Evolutionary conservation across 495 filamentous ascomycete genomes (phyloP).

Genomic region (Talaromyces trachyspermus): DNA sequence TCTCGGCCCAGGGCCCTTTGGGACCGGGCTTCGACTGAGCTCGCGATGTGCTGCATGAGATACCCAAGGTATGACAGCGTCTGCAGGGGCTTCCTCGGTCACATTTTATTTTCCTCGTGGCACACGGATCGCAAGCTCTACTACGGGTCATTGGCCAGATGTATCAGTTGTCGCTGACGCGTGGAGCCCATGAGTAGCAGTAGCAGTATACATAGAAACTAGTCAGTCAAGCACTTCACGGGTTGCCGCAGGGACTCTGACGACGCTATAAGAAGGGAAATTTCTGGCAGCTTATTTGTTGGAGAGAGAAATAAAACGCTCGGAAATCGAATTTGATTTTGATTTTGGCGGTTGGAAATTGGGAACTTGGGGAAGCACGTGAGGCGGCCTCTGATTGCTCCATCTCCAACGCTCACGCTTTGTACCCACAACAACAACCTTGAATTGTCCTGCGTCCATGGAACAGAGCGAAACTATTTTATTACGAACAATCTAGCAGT

Average conservation of each 20-base stretch:
- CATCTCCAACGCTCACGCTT: too few relatives aligned
- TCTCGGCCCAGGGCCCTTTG: constrained; percentile 8
- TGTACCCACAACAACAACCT: too few relatives aligned
- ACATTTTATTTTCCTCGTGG: constrained; percentile 10
- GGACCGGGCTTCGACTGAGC: constrained; percentile 8
- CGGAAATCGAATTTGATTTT: too few relatives aligned
- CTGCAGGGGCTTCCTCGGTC: constrained; percentile 7
- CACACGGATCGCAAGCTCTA: constrained; percentile 9
- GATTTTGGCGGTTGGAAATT: too few relatives aligned
- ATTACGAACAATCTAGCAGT: too few relatives aligned
- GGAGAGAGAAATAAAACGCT: too few relatives aligned
- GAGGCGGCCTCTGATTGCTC: too few relatives aligned
- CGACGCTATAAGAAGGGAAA: background rate
- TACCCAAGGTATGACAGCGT: constrained; percentile 5
- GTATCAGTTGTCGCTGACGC: constrained; percentile 5
- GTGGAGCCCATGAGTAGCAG: constrained; percentile 8
- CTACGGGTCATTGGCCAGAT: constrained; percentile 8
- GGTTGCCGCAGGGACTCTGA: background rate
- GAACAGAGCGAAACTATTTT: too few relatives aligned
- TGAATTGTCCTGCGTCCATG: too few relatives aligned
- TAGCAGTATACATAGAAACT: constrained; percentile 8
- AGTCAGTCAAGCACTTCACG: background rate
- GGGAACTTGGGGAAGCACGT: too few relatives aligned
- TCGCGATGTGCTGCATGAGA: constrained; percentile 7
- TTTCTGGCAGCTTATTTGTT: too few relatives aligned